phyloP scores from a whole-genome alignment of 2,329 filamentous ascomycete genomes.

The Sporothrix luriei region DNA sequence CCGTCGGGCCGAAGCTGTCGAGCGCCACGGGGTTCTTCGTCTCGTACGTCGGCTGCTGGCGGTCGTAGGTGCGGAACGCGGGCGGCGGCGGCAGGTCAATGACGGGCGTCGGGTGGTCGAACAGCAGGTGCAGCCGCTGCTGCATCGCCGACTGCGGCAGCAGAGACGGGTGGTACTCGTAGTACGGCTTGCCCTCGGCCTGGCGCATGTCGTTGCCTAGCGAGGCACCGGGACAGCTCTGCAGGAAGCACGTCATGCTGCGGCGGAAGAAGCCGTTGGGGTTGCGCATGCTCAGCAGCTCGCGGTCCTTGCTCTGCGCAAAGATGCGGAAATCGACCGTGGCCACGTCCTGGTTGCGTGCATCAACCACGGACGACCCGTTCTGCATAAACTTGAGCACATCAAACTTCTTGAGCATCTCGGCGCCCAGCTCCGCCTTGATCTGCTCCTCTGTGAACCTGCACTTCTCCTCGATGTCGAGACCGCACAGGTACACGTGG shows the following conservation, averaged over 20 bases:
- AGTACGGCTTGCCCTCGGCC: slow-evolving; percentile 38
- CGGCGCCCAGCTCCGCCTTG: slow-evolving; percentile 40
- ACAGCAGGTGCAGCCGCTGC: slow-evolving; percentile 38
- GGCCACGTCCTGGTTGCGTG: slow-evolving; percentile 42
- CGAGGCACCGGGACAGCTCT: slow-evolving; percentile 38
- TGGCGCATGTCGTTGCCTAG: slow-evolving; percentile 39
- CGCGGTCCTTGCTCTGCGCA: slow-evolving; percentile 46
- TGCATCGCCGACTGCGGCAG: slow-evolving; percentile 38
- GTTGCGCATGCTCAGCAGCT: slow-evolving; percentile 35
- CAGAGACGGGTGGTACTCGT: slow-evolving; percentile 39
- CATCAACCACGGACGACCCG: slow-evolving; percentile 39
- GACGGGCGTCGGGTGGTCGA: slow-evolving; percentile 34
- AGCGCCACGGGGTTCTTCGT: slow-evolving; percentile 34
- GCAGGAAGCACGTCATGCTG: slow-evolving; percentile 38
- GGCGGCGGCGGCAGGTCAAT: slow-evolving; percentile 37
- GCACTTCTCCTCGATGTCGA: slow-evolving; percentile 35
- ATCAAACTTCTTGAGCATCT: slow-evolving; percentile 35
- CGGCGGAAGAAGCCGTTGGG: slow-evolving; percentile 37
- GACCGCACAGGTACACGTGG: slow-evolving; percentile 33
- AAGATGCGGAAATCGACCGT: slow-evolving; percentile 46
- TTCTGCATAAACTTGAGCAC: slow-evolving; percentile 42
- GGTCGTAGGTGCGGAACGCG: slow-evolving; percentile 35
- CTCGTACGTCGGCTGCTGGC: slow-evolving; percentile 37
- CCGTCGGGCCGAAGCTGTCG: slow-evolving; percentile 38
- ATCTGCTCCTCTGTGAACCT: slow-evolving; percentile 39